Percentiles rank a stretch among this genome's conserved stretches.
phyloP scores from a whole-genome alignment of 1,284 basidiomycete genomes.

The Apiotrichum brassicae region DNA sequence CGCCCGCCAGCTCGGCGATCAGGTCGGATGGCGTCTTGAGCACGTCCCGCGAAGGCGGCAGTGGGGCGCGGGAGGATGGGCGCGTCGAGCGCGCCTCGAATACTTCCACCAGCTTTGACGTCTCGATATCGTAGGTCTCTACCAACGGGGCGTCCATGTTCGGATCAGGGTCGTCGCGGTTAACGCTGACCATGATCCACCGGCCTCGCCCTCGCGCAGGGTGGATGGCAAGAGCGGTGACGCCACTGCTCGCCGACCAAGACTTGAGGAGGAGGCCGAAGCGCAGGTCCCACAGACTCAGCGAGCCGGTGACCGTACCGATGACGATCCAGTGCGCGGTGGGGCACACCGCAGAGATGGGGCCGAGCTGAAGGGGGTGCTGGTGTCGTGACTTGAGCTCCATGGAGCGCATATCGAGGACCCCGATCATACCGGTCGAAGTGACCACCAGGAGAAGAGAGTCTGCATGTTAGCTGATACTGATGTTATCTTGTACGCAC shows the following conservation, averaged over 20 bases:
- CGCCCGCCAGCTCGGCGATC: slow-evolving; percentile 26
- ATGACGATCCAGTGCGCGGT: slow-evolving; percentile 80
- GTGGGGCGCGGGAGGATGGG: slow-evolving; percentile 7
- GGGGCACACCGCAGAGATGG: slow-evolving; percentile 74
- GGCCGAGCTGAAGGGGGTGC: slow-evolving; percentile 78
- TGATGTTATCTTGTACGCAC: slow-evolving; percentile 16
- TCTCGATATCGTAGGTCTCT: slow-evolving; percentile 45
- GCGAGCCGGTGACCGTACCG: slow-evolving; percentile 73
- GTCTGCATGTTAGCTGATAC: slow-evolving; percentile 25
- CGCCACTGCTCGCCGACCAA: slow-evolving; percentile 66
- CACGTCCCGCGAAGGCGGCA: slow-evolving; percentile 10
- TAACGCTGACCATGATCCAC: slow-evolving; percentile 73
- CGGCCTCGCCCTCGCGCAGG: slow-evolving; percentile 68
- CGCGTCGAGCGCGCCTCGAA: slow-evolving; percentile 32
- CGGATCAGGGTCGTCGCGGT: slow-evolving; percentile 48
- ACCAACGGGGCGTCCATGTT: slow-evolving; percentile 23
- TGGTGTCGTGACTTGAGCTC: slow-evolving; percentile 65
- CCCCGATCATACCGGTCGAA: slow-evolving; percentile 65
- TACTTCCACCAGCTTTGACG: slow-evolving; percentile 44
- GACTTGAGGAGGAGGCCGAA: slow-evolving; percentile 83
- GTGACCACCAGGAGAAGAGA: slow-evolving; percentile 70
- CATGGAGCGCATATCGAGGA: slow-evolving; percentile 85
- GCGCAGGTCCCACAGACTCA: slow-evolving; percentile 88
- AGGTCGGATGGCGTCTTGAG: slow-evolving; percentile 26
- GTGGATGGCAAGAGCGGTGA: slow-evolving; percentile 59